Conservation (phyloP, 805 yeast species). For the Suhomyces sp. region DNA sequence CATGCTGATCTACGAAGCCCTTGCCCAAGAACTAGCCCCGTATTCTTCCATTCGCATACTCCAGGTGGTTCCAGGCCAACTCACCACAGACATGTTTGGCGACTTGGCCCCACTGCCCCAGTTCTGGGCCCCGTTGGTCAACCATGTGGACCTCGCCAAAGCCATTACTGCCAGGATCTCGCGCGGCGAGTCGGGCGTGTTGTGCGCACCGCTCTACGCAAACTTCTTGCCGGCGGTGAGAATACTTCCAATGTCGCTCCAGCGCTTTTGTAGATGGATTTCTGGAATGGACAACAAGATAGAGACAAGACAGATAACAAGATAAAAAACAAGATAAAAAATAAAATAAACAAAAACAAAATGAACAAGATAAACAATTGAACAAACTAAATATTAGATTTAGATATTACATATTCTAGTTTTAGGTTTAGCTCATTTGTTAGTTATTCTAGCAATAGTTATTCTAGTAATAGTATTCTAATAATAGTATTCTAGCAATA, state of each 20-base stretch:
- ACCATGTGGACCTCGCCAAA: constrained; percentile 34
- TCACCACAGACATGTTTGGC: constrained; percentile 46
- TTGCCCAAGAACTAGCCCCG: constrained; percentile 35
- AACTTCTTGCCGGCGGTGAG: constrained; percentile 42
- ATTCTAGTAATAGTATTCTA: too few species aligned
- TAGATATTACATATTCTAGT: not conserved
- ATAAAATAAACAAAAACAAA: too few species aligned
- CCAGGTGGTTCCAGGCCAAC: constrained; percentile 50
- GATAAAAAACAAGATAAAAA: too few species aligned
- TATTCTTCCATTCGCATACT: constrained; percentile 28
- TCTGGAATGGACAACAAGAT: constrained; percentile 37
- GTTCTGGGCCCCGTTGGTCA: constrained; percentile 49
- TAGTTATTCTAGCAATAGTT: too few species aligned
- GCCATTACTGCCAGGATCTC: constrained; percentile 30
- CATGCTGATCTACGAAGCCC: constrained; percentile 43
- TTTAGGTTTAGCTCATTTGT: too few species aligned
- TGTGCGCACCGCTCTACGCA: constrained; percentile 48
- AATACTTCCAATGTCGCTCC: constrained; percentile 39
- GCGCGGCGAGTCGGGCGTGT: constrained; percentile 40
- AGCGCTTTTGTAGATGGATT: constrained; percentile 31
- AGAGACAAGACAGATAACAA: too few species aligned
- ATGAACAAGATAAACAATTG: too few species aligned
- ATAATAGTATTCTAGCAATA: too few species aligned
- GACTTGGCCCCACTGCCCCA: constrained; percentile 40
- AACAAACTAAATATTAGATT: too few species aligned